Evolutionary conservation across 805 yeast species (phyloP).

Genomic region (Wickerhamiella lipophila): DNA sequence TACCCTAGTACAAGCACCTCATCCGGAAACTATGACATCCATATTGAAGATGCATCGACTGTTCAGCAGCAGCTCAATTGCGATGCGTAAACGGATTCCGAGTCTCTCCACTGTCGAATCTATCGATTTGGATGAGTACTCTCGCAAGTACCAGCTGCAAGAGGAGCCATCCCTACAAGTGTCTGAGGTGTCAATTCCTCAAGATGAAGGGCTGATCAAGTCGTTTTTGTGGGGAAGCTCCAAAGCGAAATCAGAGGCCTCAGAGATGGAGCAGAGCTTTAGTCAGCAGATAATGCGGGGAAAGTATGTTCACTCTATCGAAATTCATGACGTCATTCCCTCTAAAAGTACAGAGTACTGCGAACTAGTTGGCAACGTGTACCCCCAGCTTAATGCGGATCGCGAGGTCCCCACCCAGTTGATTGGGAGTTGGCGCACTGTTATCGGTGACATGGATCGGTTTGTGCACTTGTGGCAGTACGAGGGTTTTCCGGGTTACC

Average conservation of each 20-base stretch:
- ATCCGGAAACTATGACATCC: not conserved
- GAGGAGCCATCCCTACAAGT: constrained; percentile 9
- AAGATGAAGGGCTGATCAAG: constrained; percentile 23
- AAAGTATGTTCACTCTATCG: constrained; percentile 33
- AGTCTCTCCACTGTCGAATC: constrained; percentile 27
- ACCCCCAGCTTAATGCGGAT: constrained; percentile 28
- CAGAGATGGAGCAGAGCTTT: constrained; percentile 27
- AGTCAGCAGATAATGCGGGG: constrained; percentile 30
- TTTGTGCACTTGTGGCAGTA: constrained; percentile 35
- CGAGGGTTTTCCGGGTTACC: constrained; percentile 33
- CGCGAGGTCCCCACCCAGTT: constrained; percentile 27
- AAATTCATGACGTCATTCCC: constrained; percentile 30
- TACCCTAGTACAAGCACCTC: not conserved
- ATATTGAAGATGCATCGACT: not conserved
- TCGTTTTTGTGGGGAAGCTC: constrained; percentile 31
- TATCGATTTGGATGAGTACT: constrained; percentile 25
- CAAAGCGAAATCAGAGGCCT: constrained; percentile 27
- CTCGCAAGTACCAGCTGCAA: constrained; percentile 15
- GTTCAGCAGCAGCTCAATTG: not conserved
- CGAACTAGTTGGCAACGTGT: constrained; percentile 25
- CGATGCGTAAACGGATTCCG: constrained; percentile 21
- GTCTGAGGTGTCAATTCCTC: constrained; percentile 1
- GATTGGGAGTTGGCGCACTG: constrained; percentile 35
- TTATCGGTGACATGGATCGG: constrained; percentile 33
- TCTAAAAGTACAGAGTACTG: constrained; percentile 28